Conservation (phyloP, 2,329 filamentous ascomycete species). For the Calonectria fujianensis region DNA sequence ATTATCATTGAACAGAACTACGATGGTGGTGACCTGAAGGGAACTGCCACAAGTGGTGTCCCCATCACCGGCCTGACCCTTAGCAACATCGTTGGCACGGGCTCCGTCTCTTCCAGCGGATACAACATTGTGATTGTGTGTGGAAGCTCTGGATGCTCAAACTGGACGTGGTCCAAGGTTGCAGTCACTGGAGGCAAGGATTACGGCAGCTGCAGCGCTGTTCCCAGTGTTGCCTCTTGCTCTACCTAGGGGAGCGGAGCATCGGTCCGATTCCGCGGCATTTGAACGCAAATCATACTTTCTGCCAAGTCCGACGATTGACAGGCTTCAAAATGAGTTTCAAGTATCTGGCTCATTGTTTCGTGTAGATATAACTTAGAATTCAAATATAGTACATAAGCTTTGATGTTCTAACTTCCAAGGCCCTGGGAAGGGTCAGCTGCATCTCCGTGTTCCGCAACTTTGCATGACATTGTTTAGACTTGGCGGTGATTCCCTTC, state of each 20-base stretch:
- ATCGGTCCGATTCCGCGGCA: neutral
- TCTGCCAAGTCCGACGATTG: neutral
- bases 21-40: slow-evolving; percentile 66
- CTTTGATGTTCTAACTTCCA: neutral
- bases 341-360: neutral
- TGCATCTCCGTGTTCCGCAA: no score
- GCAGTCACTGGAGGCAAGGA: slow-evolving; percentile 35
- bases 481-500: no score
- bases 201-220: slow-evolving; percentile 23
- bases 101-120: slow-evolving; percentile 58
- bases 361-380: neutral
- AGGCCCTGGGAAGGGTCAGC: neutral
- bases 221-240: slow-evolving; percentile 34
- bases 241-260: neutral
- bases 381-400: neutral
- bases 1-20: slow-evolving; percentile 67
- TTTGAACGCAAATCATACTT: neutral
- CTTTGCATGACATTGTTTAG: no score
- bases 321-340: neutral
- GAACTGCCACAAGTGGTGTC: slow-evolving; percentile 65
- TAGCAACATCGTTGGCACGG: slow-evolving; percentile 63
- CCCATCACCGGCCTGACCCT: slow-evolving; percentile 70
- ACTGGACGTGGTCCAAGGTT: slow-evolving; percentile 60
- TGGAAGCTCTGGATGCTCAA: slow-evolving; percentile 63
- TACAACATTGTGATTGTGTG: slow-evolving; percentile 73